A percentile compares a stretch with the other conserved stretches of the same genome.
Conservation (phyloP, 192 early-diverging fungal genomes). For the Coemansia pectinata region DNA sequence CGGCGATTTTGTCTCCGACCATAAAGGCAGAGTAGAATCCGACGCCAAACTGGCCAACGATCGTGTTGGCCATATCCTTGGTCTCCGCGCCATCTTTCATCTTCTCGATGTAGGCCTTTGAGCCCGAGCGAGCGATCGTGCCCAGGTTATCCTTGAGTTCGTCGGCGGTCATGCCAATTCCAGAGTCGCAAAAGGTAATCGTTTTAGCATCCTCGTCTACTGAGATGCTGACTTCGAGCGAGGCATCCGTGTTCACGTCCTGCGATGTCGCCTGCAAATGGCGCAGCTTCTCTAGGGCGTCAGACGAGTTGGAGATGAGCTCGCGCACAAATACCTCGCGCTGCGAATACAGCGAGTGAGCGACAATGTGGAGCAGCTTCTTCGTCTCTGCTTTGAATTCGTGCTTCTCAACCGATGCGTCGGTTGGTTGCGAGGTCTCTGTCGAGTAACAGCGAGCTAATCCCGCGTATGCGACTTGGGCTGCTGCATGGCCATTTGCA, state of each 20-base stretch:
- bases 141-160: constrained; percentile 91
- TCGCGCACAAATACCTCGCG: constrained; percentile 97
- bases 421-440: constrained; percentile 6
- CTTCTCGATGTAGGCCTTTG: constrained; percentile 79
- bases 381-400: constrained; percentile 88
- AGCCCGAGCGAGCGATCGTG: constrained; percentile 98
- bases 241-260: constrained; percentile 74
- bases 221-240: constrained; percentile 82
- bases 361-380: constrained; percentile 90
- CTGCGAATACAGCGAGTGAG: constrained; percentile 95
- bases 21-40: constrained; percentile 98
- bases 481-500: neutral
- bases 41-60: constrained; percentile 99
- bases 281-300: constrained; percentile 92
- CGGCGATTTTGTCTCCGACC: constrained; percentile 92
- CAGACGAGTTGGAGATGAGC: constrained; percentile 94
- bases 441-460: constrained; percentile 37
- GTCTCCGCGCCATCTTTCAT: constrained; percentile 49
- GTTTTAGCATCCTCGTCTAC: constrained; percentile 72
- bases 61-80: constrained; percentile 63
- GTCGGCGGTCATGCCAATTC: constrained; percentile 93
- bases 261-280: constrained; percentile 80
- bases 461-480: neutral
- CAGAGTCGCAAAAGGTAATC: constrained; percentile 87
- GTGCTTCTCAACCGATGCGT: constrained; percentile 56